These are phyloP conservation scores for Suillus variegatus DNA, from an alignment of 768 basidiomycete species.

Conservation along the genomic window DNA sequence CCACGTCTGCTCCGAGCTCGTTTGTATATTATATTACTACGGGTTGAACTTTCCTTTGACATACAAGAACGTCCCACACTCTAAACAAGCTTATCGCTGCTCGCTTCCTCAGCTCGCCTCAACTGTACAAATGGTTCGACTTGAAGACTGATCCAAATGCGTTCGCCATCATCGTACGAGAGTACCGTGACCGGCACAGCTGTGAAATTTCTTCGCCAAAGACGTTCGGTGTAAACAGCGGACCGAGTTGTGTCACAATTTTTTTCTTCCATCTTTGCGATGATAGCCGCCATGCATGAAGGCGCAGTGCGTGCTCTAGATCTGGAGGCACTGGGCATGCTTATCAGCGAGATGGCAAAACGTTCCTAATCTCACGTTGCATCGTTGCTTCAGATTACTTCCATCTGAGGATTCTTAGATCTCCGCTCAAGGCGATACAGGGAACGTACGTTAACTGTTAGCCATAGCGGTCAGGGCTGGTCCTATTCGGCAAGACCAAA, in stretches of 20 bases:
- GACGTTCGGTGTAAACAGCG: neutral
- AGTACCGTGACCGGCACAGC: too few species aligned
- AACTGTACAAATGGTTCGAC: neutral
- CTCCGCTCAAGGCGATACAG: neutral
- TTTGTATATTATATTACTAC: neutral
- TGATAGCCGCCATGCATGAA: neutral
- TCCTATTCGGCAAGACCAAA: neutral
- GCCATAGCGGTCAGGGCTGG: neutral
- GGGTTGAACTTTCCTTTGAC: neutral
- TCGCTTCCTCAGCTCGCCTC: slow-evolving; percentile 4
- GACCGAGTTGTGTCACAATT: neutral
- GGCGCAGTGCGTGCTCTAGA: neutral
- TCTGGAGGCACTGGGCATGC: neutral
- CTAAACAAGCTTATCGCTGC: neutral
- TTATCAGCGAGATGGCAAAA: neutral
- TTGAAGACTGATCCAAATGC: neutral
- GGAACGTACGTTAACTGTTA: neutral
- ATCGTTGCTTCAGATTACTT: neutral
- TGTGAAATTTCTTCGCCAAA: too few species aligned
- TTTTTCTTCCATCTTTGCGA: neutral
- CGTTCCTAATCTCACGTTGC: neutral
- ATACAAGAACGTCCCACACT: neutral
- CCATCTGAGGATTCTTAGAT: neutral
- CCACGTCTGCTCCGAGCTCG: slow-evolving; percentile 1
- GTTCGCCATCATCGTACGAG: too few species aligned